A percentile compares a stretch with the other conserved stretches of the same genome.
Evolutionary conservation across 345 rosid species (phyloP).

Genomic region (Gossypium ekmanianum): DNA sequence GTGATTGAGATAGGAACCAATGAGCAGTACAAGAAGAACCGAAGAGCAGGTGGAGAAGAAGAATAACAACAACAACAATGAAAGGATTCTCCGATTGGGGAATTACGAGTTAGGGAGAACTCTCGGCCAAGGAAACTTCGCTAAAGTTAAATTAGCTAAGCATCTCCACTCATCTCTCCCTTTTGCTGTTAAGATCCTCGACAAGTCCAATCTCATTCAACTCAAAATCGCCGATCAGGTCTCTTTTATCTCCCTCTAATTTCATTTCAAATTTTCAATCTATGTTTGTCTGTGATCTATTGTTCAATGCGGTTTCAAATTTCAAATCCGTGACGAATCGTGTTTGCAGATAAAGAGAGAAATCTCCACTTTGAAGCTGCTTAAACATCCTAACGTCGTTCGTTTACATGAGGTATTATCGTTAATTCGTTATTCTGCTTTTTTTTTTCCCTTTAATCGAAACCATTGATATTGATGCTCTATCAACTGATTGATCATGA

Average conservation of each 20-base stretch:
- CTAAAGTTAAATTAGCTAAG: conserved; percentile 73
- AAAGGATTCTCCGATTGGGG: conserved; percentile 67
- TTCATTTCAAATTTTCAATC: neutral
- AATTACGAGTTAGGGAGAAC: conserved; percentile 89
- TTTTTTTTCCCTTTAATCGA: neutral
- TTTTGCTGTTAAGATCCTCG: conserved; percentile 85
- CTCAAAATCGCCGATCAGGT: conserved; percentile 82
- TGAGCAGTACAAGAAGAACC: conserved; percentile 24
- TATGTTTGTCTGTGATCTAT: neutral
- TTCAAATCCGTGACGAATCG: neutral
- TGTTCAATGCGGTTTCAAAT: neutral
- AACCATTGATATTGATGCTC: neutral
- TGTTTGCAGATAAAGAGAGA: conserved; percentile 80
- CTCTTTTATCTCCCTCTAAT: neutral
- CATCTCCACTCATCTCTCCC: conserved; percentile 54
- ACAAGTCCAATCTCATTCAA: conserved; percentile 59
- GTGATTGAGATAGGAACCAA: conserved; percentile 14
- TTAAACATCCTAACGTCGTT: conserved; percentile 86
- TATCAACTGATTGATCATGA: neutral
- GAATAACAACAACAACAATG: too few relatives aligned
- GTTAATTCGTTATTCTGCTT: too few relatives aligned
- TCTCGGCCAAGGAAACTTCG: conserved; percentile 92
- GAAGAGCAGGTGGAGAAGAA: conserved; percentile 18
- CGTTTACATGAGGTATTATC: conserved; percentile 69
- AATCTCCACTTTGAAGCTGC: conserved; percentile 77